Evolutionary conservation across 2,329 filamentous ascomycete species (phyloP), one percentile per base, ranked within the genome.

Genomic region (Apiospora kogelbergensis): DNA sequence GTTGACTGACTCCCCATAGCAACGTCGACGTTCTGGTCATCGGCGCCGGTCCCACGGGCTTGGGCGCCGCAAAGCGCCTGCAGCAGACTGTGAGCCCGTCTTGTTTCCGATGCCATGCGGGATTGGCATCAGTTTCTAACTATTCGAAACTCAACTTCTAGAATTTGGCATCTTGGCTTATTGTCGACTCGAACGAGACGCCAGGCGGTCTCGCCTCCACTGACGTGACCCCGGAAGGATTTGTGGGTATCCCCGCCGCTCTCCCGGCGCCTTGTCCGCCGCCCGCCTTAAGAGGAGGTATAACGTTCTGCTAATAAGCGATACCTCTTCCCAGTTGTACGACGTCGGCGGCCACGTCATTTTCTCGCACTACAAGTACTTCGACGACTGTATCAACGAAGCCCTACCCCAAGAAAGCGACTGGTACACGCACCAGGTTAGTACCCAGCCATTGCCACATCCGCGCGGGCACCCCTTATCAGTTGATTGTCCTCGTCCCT

Each of bases 281-380:
- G 11, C 33, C 6, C 24, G n/a, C 26, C 33, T 46, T 46, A 41
- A 15, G 42, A 20, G 26, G 57, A 40, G 70, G 76, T 70, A 77
- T 76, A 71, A 77, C 76, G 2, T 42, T 15, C 68, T 53, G 76
- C 75, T 66, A 22, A 66, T 71, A 2, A 15, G 2, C 17, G 4
- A 22, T 15, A 46, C 65, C 42, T 53, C 60, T 13, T 13, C 48
- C 10, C 78, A 97, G 95, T 90, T 99, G 77, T 99, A 98, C 88
- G 96, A 99, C 84, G 96, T 99, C 76, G 95, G 95, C 81, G 95
- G 95, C 77, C 95, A 98, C 84, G 95, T 98, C 84, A 98, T 98
- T 85, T 98, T 98, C 89, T 98, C 95, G 76, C 95, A 98, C 89
- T 99, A 98, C 91, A 98, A 98, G 86, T 99, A 99, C 90, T 99